Evolutionary conservation across 768 basidiomycete genomes (phyloP), one percentile per base, ranked within the genome.

Genomic region (Pulveroboletus sp.): DNA sequence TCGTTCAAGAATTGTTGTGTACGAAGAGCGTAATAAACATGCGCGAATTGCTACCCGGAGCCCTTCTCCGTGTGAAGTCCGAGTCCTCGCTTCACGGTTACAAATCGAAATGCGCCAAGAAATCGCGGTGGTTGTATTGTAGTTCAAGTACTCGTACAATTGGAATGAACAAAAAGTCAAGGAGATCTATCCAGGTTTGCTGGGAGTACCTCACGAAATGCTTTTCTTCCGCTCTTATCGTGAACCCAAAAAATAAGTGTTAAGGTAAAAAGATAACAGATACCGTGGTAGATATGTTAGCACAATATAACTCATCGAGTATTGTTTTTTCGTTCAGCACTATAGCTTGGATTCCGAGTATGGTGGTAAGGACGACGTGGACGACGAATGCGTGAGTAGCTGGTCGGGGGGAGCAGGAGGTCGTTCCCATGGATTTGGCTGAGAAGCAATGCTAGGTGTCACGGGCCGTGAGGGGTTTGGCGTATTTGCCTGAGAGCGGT

Each of bases 401-500:
- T 43, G 57, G n/a, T 33, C 30, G 18, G 58, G n/a, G 3, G 46
- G 47, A 18, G 38, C 28, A 14, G 45, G 52, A 6, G 53, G 57
- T 46, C 59, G 48, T 27, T 58, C 59, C 69, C 69, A 71, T 36
- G 46, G 40, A 5, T 49, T 40, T n/a, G 56, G 50, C 24, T 51
- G 56, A 33, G 68, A 49, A 0, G 46, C 17, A 9, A 63, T 54
- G 10, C 78, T 82, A 8, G 85, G 85, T 3, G 84, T 85, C 10
- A 76, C 72, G 8, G 85, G 83, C 8, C 77, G 72, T 27, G 82
- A 82, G 17, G 68, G 72, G 9, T 76, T 80, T 0, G 93, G 93
- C 0, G 93, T 95, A 50, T 82, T 85, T 15, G 85, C 77, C 60
- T 82, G 83, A 46, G 85, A 88, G 49, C 94, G 80, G 65, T 98